These are phyloP conservation scores for Pseudocercospora cruenta DNA, from an alignment of 2,329 filamentous ascomycete species.

Conservation along the genomic window DNA sequence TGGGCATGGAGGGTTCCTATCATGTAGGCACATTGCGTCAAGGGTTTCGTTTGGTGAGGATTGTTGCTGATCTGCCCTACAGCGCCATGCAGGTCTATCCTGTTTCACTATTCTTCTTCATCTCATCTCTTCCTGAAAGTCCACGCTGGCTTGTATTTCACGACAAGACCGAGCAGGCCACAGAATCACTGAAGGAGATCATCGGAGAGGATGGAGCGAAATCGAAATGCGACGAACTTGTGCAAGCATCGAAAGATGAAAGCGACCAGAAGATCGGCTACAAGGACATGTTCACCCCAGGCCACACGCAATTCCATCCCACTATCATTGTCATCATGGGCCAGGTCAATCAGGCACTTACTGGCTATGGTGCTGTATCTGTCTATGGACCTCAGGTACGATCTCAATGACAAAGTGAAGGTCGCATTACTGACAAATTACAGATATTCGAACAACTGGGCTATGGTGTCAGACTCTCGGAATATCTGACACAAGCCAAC, in stretches of 20 bases:
- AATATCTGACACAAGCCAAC: conserved; percentile 63
- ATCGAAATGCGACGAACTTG: conserved; percentile 54
- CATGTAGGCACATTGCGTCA: conserved; percentile 38
- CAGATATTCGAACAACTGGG: conserved; percentile 64
- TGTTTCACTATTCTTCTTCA: conserved; percentile 56
- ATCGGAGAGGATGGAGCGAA: conserved; percentile 56
- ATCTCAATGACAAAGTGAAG: neutral
- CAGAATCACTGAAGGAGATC: conserved; percentile 52
- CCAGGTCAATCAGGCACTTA: conserved; percentile 64
- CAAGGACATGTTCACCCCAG: conserved; percentile 60
- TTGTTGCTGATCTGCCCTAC: neutral
- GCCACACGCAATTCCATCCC: conserved; percentile 61
- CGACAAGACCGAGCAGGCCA: conserved; percentile 55
- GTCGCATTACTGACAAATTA: neutral
- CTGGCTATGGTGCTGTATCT: conserved; percentile 57
- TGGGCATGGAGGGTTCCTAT: conserved; percentile 68
- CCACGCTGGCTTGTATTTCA: conserved; percentile 62
- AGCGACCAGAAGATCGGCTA: conserved; percentile 52
- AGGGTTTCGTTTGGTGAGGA: neutral
- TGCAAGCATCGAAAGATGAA: conserved; percentile 56
- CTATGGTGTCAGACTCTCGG: conserved; percentile 55
- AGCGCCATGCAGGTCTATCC: conserved; percentile 63
- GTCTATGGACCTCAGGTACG: conserved; percentile 62
- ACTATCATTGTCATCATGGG: conserved; percentile 63
- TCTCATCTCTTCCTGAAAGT: conserved; percentile 58